phyloP scores from a whole-genome alignment of 2,329 filamentous ascomycete species.

The Penicillium expansum region DNA sequence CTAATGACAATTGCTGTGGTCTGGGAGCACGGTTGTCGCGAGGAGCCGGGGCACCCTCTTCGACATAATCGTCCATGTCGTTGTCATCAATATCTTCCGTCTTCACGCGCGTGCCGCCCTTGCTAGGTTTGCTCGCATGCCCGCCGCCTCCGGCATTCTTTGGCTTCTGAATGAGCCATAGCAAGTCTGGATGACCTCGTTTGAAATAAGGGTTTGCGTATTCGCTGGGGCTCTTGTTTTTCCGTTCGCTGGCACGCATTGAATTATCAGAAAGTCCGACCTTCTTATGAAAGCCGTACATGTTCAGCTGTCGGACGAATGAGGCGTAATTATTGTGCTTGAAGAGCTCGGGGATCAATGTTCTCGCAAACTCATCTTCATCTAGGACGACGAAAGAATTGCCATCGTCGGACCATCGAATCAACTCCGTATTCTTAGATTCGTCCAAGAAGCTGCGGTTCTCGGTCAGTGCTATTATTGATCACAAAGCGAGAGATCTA shows the following conservation, averaged over 20 bases:
- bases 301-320: slow-evolving; percentile 69
- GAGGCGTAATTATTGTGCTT: slow-evolving; percentile 79
- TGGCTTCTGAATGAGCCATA: slow-evolving; percentile 96
- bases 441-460: slow-evolving; percentile 79
- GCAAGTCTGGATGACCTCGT: slow-evolving; percentile 82
- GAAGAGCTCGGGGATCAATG: slow-evolving; percentile 70
- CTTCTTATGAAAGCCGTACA: slow-evolving; percentile 66
- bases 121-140: slow-evolving; percentile 53
- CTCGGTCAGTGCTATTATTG: slow-evolving; percentile 11
- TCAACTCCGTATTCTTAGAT: slow-evolving; percentile 87
- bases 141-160: slow-evolving; percentile 60
- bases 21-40: slow-evolving; percentile 35
- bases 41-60: slow-evolving; percentile 37
- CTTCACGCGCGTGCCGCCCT: slow-evolving; percentile 42
- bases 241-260: slow-evolving; percentile 93
- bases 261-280: slow-evolving; percentile 93
- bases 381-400: slow-evolving; percentile 96
- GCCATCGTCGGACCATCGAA: slow-evolving; percentile 94
- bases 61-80: slow-evolving; percentile 59
- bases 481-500: not conserved
- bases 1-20: slow-evolving; percentile 45
- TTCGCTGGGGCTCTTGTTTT: slow-evolving; percentile 97
- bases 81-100: slow-evolving; percentile 61
- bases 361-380: slow-evolving; percentile 82
- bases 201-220: slow-evolving; percentile 97